Base-by-base conservation (phyloP, 371 early-diverging fungal species). In the Conidiobolus incongruus region DNA sequence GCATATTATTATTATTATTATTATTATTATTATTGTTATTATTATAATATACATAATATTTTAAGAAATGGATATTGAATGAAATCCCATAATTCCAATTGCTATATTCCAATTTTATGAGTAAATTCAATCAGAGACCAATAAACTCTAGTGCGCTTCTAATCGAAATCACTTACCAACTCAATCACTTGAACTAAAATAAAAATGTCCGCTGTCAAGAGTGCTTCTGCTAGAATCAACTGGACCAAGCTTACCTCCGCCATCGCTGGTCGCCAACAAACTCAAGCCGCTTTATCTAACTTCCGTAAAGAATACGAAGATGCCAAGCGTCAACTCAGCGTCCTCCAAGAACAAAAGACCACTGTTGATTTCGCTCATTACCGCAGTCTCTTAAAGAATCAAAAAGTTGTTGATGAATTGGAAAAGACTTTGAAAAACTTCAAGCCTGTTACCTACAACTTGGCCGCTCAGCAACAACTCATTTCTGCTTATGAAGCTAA, bases 281-380 rank as follows among this genome's bases (percentile, higher is more conserved):
- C 92, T 37, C 73, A 76, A 46, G 81, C 75, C 41, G 61, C 86
- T 24, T 64, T 94, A 46, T 63, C 63, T 51, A 76, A 82, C 35
- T 92, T 94, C 82, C 90, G 92, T 55, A 85, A 91, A 62, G 81
- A 91, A 53, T 87, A 88, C 59, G 91, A 88, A 31, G 86, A 91
- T 58, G 69, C 75, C 40, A 82, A 81, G 64, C 74, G 81, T 53
- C 59, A 72, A 45, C 68, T 91, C 48, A 38, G 55, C 41, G 81
- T 81, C 53, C 73, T 94, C 44, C 65, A 75, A 60, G 84, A 83
- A 57, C 81, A 81, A 45, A 62, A 70, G 55, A 70, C 74, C 47
- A 55, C 75, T 40, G 70, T 94, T 47, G 84, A 92, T 63, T 92
- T 92, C 58, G 77, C 63, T 19, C 68, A 72, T 55, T 94, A 90